Conservation (phyloP, 768 basidiomycete genomes). For the Tulasnella sp. region DNA sequence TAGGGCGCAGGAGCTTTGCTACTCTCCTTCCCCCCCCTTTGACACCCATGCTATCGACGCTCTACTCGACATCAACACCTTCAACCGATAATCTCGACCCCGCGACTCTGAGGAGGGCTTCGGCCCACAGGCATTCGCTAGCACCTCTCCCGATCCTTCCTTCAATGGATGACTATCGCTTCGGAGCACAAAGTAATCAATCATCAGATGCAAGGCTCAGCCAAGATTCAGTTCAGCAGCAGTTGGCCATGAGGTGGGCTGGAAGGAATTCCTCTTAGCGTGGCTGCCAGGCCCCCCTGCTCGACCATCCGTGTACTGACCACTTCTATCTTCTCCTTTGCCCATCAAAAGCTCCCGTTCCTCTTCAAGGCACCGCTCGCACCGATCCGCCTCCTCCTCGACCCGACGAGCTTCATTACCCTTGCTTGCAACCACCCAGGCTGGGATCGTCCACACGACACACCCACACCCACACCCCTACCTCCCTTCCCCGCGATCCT, state of each 20-base stretch:
- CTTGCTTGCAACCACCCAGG: constrained; percentile 4
- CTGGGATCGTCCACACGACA: neutral
- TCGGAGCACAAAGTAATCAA: neutral
- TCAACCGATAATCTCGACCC: constrained; percentile 14
- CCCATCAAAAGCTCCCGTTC: neutral
- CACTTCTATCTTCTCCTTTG: neutral
- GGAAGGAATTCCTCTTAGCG: neutral
- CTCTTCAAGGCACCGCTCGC: neutral
- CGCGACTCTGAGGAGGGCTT: constrained; percentile 15
- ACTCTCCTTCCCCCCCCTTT: neutral
- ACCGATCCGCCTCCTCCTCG: constrained; percentile 3
- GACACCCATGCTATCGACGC: constrained; percentile 3
- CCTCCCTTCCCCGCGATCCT: constrained; percentile 6
- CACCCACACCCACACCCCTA: constrained; percentile 7
- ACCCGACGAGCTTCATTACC: constrained; percentile 21
- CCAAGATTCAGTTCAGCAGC: neutral
- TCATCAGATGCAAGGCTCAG: neutral
- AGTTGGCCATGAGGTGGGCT: constrained; percentile 12
- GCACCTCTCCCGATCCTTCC: constrained; percentile 7
- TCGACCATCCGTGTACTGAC: neutral
- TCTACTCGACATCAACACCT: constrained; percentile 9
- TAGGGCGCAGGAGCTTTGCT: neutral
- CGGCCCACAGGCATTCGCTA: constrained; percentile 11
- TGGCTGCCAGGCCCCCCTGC: neutral
- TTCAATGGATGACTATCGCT: constrained; percentile 15